Evolutionary conservation across 2,329 filamentous ascomycete species (phyloP), one percentile per base, ranked within the genome.

Genomic region (Fusarium foetens): DNA sequence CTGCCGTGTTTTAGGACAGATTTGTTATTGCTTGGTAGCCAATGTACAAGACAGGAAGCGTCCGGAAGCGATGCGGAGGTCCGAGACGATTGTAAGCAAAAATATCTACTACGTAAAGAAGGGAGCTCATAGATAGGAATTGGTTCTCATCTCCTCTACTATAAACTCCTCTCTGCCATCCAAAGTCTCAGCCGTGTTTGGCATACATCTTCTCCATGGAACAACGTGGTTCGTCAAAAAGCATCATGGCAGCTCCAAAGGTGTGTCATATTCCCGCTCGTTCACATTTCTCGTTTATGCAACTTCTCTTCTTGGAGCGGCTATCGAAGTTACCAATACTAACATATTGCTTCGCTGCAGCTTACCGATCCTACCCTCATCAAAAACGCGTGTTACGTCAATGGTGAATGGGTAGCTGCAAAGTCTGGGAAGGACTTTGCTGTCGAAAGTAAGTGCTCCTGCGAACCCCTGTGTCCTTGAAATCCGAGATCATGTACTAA

Each of bases 381-480:
- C 76, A 94, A 92, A 81, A 87, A 87, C 70, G 86, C 92, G 79
- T 86, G 88, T 68, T 94, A 92, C 78, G 89, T 95, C 77, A 92
- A 95, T 80, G 93, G 93, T 77, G 86, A 93, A 86, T 95, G 92
- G 90, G 87, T 94, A 63, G 84, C 84, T 73, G 92, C 92, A 68
- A 87, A 89, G 75, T 93, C 91, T 3, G 90, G 91, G 70, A 87
- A 93, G 85, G 92, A 89, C 48, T 95, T 95, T 79, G 88, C 93
- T 75, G 90, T 94, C 63, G 85, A 87, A 73, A 89, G 89, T 90
- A 82, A 64, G 77, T 70, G 36, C 53, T 55, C 64, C 68, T 63
- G 54, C 59, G 55, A 59, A 58, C 35, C 62, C 45, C 49, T 38
- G 27, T 23, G 23, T 35, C n/a, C 36, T 36, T 29, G n/a, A 36